Conservation (phyloP, 1,284 basidiomycete genomes). For the Coniophora puteana region DNA sequence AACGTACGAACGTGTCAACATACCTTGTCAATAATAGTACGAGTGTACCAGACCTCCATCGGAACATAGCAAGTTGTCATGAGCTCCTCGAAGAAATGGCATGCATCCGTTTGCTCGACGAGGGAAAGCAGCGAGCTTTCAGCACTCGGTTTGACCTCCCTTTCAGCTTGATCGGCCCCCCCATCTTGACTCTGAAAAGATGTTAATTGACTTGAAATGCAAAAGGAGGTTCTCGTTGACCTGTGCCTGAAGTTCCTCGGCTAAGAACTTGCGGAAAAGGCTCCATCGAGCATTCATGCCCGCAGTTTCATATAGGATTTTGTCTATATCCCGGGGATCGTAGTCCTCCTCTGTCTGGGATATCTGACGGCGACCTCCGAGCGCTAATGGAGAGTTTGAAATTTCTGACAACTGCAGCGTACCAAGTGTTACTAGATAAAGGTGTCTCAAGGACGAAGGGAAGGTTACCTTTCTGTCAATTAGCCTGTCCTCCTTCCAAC, state of each 20-base stretch:
- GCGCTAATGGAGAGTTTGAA: slow-evolving; percentile 36
- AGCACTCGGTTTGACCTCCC: neutral
- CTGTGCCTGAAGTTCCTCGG: slow-evolving; percentile 58
- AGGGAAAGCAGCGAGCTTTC: slow-evolving; percentile 4
- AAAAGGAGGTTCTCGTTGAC: slow-evolving; percentile 7
- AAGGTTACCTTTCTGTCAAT: slow-evolving; percentile 64
- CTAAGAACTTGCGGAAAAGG: slow-evolving; percentile 85
- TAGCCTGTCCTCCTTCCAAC: slow-evolving; percentile 88
- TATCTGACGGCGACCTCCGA: slow-evolving; percentile 36
- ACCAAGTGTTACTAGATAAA: slow-evolving; percentile 6
- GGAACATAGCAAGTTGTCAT: slow-evolving; percentile 80
- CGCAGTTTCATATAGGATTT: slow-evolving; percentile 80
- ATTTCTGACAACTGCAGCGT: slow-evolving; percentile 45
- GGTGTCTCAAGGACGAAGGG: slow-evolving; percentile 2
- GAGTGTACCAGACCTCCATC: slow-evolving; percentile 89
- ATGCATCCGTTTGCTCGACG: slow-evolving; percentile 37
- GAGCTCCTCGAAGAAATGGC: slow-evolving; percentile 65
- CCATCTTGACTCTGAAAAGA: neutral
- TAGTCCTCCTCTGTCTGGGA: slow-evolving; percentile 50
- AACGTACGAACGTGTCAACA: slow-evolving; percentile 1
- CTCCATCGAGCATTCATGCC: slow-evolving; percentile 92
- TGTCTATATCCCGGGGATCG: slow-evolving; percentile 90
- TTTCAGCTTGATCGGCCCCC: neutral
- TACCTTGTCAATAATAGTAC: slow-evolving; percentile 87
- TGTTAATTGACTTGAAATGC: slow-evolving; percentile 12